phyloP scores from a whole-genome alignment of 257 asterid species.

The Capsicum baccatum region DNA sequence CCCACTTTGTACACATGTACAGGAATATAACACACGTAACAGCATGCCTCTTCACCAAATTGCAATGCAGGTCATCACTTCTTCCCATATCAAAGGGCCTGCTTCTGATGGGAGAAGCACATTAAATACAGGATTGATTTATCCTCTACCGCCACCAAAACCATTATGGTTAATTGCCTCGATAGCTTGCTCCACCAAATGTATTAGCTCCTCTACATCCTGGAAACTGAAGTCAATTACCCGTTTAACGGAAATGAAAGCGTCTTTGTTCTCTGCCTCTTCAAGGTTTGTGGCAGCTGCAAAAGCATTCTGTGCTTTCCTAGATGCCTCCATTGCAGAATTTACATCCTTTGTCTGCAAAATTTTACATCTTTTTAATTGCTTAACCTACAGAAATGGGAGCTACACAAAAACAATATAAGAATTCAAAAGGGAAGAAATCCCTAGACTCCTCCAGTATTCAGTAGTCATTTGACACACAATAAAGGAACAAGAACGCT shows the following conservation, averaged over 20 bases:
- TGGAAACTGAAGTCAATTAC: slow-evolving; percentile 83
- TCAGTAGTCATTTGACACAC: background rate
- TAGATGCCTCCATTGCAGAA: slow-evolving; percentile 92
- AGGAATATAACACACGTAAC: slow-evolving; percentile 48
- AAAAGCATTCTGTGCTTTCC: slow-evolving; percentile 61
- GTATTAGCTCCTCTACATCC: slow-evolving; percentile 68
- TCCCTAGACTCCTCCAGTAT: background rate
- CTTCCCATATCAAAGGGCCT: slow-evolving; percentile 40
- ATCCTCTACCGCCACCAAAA: slow-evolving; percentile 49
- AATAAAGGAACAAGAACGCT: background rate
- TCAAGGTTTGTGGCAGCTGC: slow-evolving; percentile 64
- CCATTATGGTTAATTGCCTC: slow-evolving; percentile 66
- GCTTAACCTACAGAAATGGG: slow-evolving; percentile 29
- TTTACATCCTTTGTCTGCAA: slow-evolving; percentile 71
- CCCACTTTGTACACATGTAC: slow-evolving; percentile 77
- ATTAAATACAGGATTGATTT: slow-evolving; percentile 55
- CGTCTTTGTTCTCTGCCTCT: slow-evolving; percentile 64
- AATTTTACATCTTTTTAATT: slow-evolving; percentile 23
- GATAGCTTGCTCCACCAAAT: slow-evolving; percentile 60
- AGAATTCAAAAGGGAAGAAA: slow-evolving; percentile 11
- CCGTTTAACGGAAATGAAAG: slow-evolving; percentile 58
- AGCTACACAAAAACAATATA: background rate
- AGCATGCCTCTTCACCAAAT: slow-evolving; percentile 46
- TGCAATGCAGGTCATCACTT: slow-evolving; percentile 36
- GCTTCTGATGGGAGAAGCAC: slow-evolving; percentile 37